Base-by-base conservation (phyloP, 2,329 filamentous ascomycete genomes). In the Xylaria arbuscula region DNA sequence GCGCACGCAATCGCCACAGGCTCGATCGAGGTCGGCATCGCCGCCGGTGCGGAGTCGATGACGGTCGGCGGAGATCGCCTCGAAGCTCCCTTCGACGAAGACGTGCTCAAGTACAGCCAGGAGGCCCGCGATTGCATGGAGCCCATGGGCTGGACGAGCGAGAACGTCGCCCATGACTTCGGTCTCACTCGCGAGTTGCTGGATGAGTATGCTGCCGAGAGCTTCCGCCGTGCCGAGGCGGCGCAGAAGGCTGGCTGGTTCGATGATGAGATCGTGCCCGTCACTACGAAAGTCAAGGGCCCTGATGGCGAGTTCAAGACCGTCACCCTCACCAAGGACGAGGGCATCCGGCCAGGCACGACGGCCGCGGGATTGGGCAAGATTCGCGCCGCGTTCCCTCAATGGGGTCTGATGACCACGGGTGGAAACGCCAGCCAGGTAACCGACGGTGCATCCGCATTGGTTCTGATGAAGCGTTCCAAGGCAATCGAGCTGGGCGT, bases 121-220 rank as follows among this genome's bases (percentile, higher is more conserved):
- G 93, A 98, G 78, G 88, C 93, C 0, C 81, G 81, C 55, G 95
- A 98, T 83, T 96, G 94, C 86, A 89, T 95, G 89, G 89, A 94
- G 86, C 92, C 95, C 73, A 99, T 99, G 96, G 96, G 96, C 24
- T 97, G 97, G 88, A 99, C 96, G 2, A 95, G 92, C 68, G 96
- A 99, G 85, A 98, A 98, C 79, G 94, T 99, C 34, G 93, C 91
- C 75, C 89, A 89, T 57, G 96, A 98, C 83, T 98, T 98, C 81
- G 88, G 91, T 78, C 90, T 99, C 78, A 83, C 88, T 1, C 89
- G 96, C 69, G 90, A 94, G 78, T 83, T 84, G 79, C 93, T 98
- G 83, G 96, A 99, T 81, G 84, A 87, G 73, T 98, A 90, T 80
- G 93, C 96, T 0, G 92, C 92, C 10, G 93, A 97, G 84, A 94